Evolutionary conservation across 352 stramenopile species (phyloP), one percentile per base, ranked within the genome.

Genomic region (Pythium brachiatum): DNA sequence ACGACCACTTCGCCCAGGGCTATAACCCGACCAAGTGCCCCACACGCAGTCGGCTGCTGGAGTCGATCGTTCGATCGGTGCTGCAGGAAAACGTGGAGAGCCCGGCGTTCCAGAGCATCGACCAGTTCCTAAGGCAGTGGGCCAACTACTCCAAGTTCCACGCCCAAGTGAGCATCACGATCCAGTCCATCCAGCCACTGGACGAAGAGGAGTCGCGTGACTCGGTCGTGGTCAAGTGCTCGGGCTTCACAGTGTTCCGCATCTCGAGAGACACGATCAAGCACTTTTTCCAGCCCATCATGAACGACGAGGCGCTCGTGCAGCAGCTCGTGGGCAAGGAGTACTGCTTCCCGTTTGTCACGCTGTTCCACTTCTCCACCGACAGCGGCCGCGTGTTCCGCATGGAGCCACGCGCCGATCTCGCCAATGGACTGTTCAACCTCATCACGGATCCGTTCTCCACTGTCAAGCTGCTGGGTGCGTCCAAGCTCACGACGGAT

Each of bases 111-210:
- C 41, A 47, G 2, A 64, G 72, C 38, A 69, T 86, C 41, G 79
- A 85, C 59, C 63, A 74, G 47, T 88, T 88, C 62, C 47, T 88
- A 2, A 34, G 60, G 39, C 79, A 83, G 55, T 88, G 77, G 77
- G 47, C 68, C n/a, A 74, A 88, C 69, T 88, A 86, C 61, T 86
- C 79, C 27, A 71, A 72, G 46, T 88, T 79, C 58, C 79, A 88
- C 50, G 71, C 79, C 16, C 66, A 74, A 58, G 64, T 88, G 34
- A 52, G 20, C 16, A 64, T 83, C 21, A 36, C 63, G 11, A 72
- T 74, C 36, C 43, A 70, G 27, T 53, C 50, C 27, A 79, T 88
- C 44, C 62, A 80, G 53, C 69, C 65, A 9, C 51, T 85, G 23
- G 68, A 62, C 21, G 39, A 55, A 1, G 20, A 75, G 50, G 69